These are phyloP conservation scores for Gynandropsis gynandra DNA, from an alignment of 345 rosid genomes.

Conservation along the genomic window DNA sequence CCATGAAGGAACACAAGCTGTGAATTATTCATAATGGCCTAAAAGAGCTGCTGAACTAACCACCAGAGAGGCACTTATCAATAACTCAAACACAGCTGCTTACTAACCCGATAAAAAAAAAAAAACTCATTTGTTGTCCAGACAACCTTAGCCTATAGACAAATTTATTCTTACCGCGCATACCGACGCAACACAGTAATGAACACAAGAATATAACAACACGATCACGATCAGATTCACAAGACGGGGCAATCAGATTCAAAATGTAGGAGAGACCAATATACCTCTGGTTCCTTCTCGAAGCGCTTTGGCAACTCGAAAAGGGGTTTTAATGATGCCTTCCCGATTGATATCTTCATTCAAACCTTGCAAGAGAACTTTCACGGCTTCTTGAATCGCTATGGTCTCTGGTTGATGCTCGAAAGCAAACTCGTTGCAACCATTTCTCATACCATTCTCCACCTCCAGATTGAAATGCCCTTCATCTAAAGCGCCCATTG, in stretches of 20 bases:
- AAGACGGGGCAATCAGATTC: neutral
- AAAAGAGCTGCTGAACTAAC: neutral
- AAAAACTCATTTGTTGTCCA: no score
- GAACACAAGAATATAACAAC: no score
- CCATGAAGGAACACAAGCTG: no score
- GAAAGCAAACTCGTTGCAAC: slow-evolving; percentile 34
- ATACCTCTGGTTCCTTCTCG: slow-evolving; percentile 79
- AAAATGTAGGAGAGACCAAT: neutral
- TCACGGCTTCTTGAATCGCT: slow-evolving; percentile 79
- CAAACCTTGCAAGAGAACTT: slow-evolving; percentile 69
- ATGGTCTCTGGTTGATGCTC: slow-evolving; percentile 51
- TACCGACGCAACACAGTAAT: no score
- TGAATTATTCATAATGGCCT: no score
- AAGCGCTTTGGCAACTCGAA: slow-evolving; percentile 92
- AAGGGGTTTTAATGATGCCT: slow-evolving; percentile 84
- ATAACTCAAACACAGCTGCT: neutral
- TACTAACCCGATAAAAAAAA: no score
- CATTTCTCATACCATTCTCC: slow-evolving; percentile 45
- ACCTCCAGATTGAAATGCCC: slow-evolving; percentile 53
- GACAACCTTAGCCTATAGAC: no score
- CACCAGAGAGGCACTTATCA: neutral
- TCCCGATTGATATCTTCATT: slow-evolving; percentile 75
- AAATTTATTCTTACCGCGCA: no score
- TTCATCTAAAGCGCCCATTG: slow-evolving; percentile 81
- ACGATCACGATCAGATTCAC: no score